Conservation (phyloP, 2,329 filamentous ascomycete genomes). For the Aureobasidium sp. region DNA sequence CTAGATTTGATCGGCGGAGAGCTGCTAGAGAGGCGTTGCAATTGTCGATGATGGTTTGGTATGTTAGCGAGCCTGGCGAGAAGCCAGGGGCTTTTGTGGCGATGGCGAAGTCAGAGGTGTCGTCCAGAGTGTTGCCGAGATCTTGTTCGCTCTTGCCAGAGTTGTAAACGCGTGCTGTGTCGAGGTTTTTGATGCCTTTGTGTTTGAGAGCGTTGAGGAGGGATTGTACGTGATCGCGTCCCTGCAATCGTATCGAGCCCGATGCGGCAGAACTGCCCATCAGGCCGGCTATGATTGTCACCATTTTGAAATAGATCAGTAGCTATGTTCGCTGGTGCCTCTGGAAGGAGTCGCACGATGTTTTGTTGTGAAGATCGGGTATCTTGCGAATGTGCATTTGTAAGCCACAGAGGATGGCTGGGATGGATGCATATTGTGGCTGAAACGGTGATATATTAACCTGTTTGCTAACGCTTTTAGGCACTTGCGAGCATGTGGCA, state of each 20-base stretch:
- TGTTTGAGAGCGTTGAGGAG: conserved; percentile 29
- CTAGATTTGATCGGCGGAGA: conserved; percentile 26
- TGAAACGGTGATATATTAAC: too few species aligned
- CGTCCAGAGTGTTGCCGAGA: conserved; percentile 31
- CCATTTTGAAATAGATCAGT: too few species aligned
- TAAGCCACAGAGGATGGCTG: too few species aligned
- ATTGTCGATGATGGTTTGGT: conserved; percentile 24
- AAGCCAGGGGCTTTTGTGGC: conserved; percentile 29
- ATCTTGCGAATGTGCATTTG: too few species aligned
- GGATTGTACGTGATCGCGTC: conserved; percentile 20
- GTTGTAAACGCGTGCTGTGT: conserved; percentile 36
- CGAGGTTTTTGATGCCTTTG: conserved; percentile 31
- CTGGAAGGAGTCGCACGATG: too few species aligned
- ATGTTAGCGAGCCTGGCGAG: conserved; percentile 21
- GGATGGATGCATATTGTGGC: too few species aligned
- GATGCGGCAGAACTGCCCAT: conserved; percentile 25
- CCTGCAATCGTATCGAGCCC: conserved; percentile 22
- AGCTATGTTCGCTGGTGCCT: too few species aligned
- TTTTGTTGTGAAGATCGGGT: too few species aligned
- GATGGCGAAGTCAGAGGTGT: conserved; percentile 22
- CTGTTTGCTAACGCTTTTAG: too few species aligned
- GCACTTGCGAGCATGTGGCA: too few species aligned
- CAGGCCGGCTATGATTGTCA: conserved; percentile 25
- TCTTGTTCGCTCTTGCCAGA: conserved; percentile 35
- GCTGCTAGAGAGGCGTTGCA: conserved; percentile 24